Conservation (phyloP, 495 filamentous ascomycete genomes). For the Tuber microsphaerosporum region DNA sequence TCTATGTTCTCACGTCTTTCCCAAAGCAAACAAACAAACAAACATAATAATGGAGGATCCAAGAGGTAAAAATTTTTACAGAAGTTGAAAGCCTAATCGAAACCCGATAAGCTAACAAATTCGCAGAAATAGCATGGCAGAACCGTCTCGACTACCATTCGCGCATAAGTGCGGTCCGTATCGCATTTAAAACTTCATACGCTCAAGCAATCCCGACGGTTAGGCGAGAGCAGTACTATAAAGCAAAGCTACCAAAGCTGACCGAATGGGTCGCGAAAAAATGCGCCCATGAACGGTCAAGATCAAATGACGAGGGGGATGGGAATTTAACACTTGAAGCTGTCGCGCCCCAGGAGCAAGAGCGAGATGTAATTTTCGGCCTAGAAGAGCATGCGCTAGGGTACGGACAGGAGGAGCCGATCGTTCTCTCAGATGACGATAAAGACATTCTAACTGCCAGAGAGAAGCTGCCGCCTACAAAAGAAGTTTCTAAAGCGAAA, state of each 20-base stretch:
- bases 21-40: not conserved
- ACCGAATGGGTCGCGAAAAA: conserved; percentile 8
- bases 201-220: conserved; percentile 22
- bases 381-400: not conserved
- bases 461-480: not conserved
- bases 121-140: conserved; percentile 19
- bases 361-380: not conserved
- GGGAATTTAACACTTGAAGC: not conserved
- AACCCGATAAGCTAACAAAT: not conserved
- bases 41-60: conserved; percentile 19
- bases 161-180: conserved; percentile 19
- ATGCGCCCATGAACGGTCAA: not conserved
- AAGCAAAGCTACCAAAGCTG: conserved; percentile 11
- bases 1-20: not conserved
- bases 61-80: conserved; percentile 9
- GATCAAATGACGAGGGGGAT: not conserved
- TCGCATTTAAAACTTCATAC: conserved; percentile 24
- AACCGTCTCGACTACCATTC: conserved; percentile 21
- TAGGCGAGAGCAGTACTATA: conserved; percentile 15
- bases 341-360: not conserved
- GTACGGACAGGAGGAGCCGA: not conserved
- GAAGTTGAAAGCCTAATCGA: not conserved
- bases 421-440: not conserved
- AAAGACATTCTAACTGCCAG: not conserved
- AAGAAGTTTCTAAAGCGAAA: not conserved